Conservation (phyloP, 2,329 filamentous ascomycete genomes). For the Penicillium griseofulvum region DNA sequence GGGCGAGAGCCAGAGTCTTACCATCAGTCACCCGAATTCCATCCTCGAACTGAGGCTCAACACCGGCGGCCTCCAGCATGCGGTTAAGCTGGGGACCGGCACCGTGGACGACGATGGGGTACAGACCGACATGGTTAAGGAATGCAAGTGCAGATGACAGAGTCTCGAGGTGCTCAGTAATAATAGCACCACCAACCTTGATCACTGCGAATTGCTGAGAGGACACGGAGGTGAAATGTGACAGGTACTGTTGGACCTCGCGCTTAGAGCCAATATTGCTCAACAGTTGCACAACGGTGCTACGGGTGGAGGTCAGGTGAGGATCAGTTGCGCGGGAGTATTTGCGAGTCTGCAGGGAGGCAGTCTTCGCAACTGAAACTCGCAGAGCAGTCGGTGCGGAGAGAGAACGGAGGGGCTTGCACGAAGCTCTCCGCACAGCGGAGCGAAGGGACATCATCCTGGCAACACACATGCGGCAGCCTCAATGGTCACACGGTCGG, state of each 20-base stretch:
- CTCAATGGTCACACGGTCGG: constrained; percentile 25
- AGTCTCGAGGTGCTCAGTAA: constrained; percentile 90
- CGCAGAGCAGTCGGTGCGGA: constrained; percentile 38
- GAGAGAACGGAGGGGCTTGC: constrained; percentile 42
- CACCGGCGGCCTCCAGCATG: constrained; percentile 81
- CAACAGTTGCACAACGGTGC: constrained; percentile 82
- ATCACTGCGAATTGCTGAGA: constrained; percentile 98
- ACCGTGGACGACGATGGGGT: constrained; percentile 92
- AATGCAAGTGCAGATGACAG: constrained; percentile 86
- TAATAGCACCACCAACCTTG: constrained; percentile 94
- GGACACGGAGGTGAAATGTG: constrained; percentile 93
- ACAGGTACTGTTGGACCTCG: constrained; percentile 95
- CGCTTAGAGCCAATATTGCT: constrained; percentile 95
- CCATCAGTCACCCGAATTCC: constrained; percentile 94
- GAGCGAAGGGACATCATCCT: constrained; percentile 46
- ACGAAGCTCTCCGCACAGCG: constrained; percentile 46
- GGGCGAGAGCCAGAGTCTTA: constrained; percentile 86
- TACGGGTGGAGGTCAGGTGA: constrained; percentile 63
- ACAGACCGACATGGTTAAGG: constrained; percentile 90
- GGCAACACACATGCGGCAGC: constrained; percentile 44
- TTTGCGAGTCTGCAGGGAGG: constrained; percentile 35
- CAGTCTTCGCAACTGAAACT: constrained; percentile 26
- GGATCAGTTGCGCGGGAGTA: constrained; percentile 49
- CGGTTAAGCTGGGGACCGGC: constrained; percentile 93
- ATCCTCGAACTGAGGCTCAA: constrained; percentile 94